A percentile compares a stretch with the other conserved stretches of the same genome.
phyloP scores from a whole-genome alignment of 257 asterid genomes.

The Nicotiana otophora region DNA sequence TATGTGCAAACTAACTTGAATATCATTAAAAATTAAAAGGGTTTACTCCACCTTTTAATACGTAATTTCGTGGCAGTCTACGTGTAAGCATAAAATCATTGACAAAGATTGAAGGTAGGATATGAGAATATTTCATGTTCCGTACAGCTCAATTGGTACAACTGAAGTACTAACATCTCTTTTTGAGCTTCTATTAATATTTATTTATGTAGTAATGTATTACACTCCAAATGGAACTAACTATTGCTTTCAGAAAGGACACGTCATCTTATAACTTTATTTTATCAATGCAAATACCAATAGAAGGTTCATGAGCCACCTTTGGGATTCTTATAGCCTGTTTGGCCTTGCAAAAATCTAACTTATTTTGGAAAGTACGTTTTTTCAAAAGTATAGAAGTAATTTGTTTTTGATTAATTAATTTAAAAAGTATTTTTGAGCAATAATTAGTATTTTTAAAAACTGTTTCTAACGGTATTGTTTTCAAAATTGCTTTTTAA shows the following conservation, averaged over 20 bases:
- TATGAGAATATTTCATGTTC: background rate
- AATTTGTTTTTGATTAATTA: too few relatives aligned
- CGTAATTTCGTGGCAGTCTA: too few relatives aligned
- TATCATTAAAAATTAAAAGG: too few relatives aligned
- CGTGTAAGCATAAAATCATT: background rate
- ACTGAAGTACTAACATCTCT: background rate
- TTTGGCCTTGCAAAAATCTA: too few relatives aligned
- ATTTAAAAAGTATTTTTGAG: too few relatives aligned
- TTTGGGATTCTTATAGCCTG: background rate
- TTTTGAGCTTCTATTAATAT: background rate
- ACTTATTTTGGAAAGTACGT: too few relatives aligned
- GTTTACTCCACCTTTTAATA: too few relatives aligned
- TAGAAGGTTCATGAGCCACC: background rate
- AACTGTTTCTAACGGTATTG: too few relatives aligned
- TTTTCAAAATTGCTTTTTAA: too few relatives aligned
- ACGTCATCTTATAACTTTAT: background rate
- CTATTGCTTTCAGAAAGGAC: background rate
- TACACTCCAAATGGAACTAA: background rate
- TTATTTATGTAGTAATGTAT: too few relatives aligned
- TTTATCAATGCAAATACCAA: background rate
- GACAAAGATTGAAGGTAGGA: background rate
- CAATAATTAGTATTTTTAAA: too few relatives aligned
- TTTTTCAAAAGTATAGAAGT: too few relatives aligned
- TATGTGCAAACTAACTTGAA: background rate
- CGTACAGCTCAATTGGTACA: background rate